Base-by-base conservation (phyloP, 2,329 filamentous ascomycete genomes). In the Pseudocercospora vitis region DNA sequence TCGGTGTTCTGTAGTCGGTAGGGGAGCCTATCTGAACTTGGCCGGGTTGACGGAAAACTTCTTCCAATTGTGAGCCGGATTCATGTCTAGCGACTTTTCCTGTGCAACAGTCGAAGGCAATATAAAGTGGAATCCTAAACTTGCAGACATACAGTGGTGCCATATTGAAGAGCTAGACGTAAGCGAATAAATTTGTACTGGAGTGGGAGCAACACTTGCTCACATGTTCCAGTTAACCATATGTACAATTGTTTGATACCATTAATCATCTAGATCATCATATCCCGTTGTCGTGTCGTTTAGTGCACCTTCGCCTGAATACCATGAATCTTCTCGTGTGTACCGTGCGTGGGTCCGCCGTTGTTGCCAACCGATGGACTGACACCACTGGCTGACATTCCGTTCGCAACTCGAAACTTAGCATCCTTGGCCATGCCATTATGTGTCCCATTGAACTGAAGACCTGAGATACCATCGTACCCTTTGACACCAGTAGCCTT, bases 401-500 rank as follows among this genome's bases (percentile, higher is more conserved):
- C 77, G 56, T 84, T 84, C 7, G 82, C 82, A 40, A 70, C 70
- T 46, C 72, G 71, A 21, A 76, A 63, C 46, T 71, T 74, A 7
- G 57, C 50, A 48, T 79, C 74, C 62, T 77, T 78, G 8, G 78
- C 73, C 73, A 85, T 82, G 5, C 80, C 81, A 55, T 85, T 85
- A 65, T 84, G 80, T 0, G 78, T 81, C 2, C 83, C 82, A 44
- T 83, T 84, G 67, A 85, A 85, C 7, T 67, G 65, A 61, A 85
- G 61, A 2, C 74, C 72, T 3, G 76, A 66, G 42, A 85, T 85
- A 0, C 81, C 79, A 16, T 76, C 73, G 53, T 85, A 84, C 0
- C 82, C 82, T 71, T 82, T 79, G 12, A 84, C 73, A 0, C 83
- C 82, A 2, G 81, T 84, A 0, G 81, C 81, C 74, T 85, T 84